Percentiles rank a stretch among this genome's conserved stretches.
Evolutionary conservation across 371 early-diverging fungal species (phyloP).

Genomic region (Mortierella sp.): DNA sequence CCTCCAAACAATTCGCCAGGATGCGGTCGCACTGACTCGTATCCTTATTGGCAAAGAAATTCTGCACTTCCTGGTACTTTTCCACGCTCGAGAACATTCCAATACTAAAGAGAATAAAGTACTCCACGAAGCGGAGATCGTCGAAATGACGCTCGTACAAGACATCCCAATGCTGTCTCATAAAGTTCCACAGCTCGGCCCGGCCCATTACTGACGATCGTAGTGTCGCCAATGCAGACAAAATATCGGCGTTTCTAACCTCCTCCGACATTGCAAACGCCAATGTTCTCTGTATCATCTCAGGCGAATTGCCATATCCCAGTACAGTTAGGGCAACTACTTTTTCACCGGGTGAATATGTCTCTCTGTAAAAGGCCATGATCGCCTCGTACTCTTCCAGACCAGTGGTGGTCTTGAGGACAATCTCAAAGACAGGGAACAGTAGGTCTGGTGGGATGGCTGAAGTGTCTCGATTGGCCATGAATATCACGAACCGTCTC

Average conservation of each 20-base stretch:
- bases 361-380: constrained; percentile 79
- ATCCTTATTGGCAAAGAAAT: constrained; percentile 84
- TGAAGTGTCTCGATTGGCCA: constrained; percentile 63
- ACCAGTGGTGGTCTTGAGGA: constrained; percentile 73
- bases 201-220: constrained; percentile 47
- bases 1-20: constrained; percentile 89
- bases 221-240: constrained; percentile 33
- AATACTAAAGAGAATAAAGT: constrained; percentile 75
- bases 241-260: constrained; percentile 88
- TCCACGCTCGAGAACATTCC: constrained; percentile 76
- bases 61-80: constrained; percentile 77
- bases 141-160: constrained; percentile 73
- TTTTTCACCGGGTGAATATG: constrained; percentile 79
- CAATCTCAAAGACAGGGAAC: constrained; percentile 83
- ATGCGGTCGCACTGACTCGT: constrained; percentile 78
- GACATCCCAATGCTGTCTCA: constrained; percentile 47
- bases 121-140: constrained; percentile 82
- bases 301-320: constrained; percentile 74
- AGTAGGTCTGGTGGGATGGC: constrained; percentile 89
- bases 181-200: constrained; percentile 53
- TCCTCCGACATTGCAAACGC: constrained; percentile 77
- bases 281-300: constrained; percentile 71
- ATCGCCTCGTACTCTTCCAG: constrained; percentile 83
- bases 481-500: constrained; percentile 70
- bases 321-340: constrained; percentile 82